Evolutionary conservation across 2,329 filamentous ascomycete genomes (phyloP).

Genomic region (Mycosphaerella sp.): DNA sequence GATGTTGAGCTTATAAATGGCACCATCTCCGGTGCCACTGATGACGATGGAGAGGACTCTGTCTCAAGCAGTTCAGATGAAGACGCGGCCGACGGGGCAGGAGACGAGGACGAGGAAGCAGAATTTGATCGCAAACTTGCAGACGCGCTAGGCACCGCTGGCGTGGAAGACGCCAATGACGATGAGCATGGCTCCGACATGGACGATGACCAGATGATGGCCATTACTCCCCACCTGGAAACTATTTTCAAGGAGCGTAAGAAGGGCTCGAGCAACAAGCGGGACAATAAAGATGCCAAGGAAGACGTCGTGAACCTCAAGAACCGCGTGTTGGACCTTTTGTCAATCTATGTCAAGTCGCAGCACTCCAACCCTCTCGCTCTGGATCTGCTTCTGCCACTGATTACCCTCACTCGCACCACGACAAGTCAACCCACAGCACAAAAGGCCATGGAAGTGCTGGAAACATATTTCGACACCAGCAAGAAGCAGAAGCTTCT

Average conservation of each 20-base stretch:
- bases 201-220: slow-evolving; percentile 94
- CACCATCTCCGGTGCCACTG: slow-evolving; percentile 16
- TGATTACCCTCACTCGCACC: slow-evolving; percentile 69
- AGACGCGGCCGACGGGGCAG: slow-evolving; percentile 21
- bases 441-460: slow-evolving; percentile 64
- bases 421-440: slow-evolving; percentile 70
- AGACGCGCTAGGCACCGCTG: slow-evolving; percentile 67
- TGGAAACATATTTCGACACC: slow-evolving; percentile 65
- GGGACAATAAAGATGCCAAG: slow-evolving; percentile 80
- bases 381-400: slow-evolving; percentile 65
- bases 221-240: slow-evolving; percentile 72
- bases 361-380: slow-evolving; percentile 63
- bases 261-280: slow-evolving; percentile 60
- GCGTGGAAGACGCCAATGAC: slow-evolving; percentile 52
- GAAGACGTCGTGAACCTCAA: slow-evolving; percentile 92
- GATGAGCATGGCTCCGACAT: slow-evolving; percentile 68
- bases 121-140: slow-evolving; percentile 70
- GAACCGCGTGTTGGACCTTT: slow-evolving; percentile 79
- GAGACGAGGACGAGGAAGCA: slow-evolving; percentile 45
- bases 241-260: slow-evolving; percentile 80
- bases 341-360: slow-evolving; percentile 77
- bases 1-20: slow-evolving; percentile 35
- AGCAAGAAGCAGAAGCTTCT: slow-evolving; percentile 47
- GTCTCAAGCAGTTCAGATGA: slow-evolving; percentile 29
- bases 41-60: slow-evolving; percentile 17